Base-by-base conservation (phyloP, 2,329 filamentous ascomycete species). In the Pseudogymnoascus destructans region DNA sequence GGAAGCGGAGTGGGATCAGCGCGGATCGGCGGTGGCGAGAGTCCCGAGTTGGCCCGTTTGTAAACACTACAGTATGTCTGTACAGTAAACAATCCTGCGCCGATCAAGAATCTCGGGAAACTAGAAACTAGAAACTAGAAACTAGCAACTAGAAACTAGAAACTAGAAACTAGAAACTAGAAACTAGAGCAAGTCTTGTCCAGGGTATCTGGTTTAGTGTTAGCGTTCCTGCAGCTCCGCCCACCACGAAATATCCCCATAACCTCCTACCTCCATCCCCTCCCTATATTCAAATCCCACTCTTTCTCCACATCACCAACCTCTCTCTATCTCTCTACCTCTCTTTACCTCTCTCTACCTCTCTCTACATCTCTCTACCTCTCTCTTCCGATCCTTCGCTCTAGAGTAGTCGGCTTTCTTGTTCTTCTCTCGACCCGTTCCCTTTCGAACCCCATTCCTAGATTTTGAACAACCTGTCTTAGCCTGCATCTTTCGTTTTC, bases 181-280 rank as follows among this genome's bases (percentile, higher is more conserved):
- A 40, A 40, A 21, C 15, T 40, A 15, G 36, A 40, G 36, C 19
- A 40, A 40, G 40, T 46, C 40, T 46, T 25, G 23, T 52, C 46
- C 46, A 52, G 25, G 46, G 46, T n/a, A 30, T 52, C 46, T 52
- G 46, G 30, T 52, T 52, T 52, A 52, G 46, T 52, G 46, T 52
- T 52, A 52, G 46, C 15, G n/a, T 15, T 1, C n/a, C 46, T 52
- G 46, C 46, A 52, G 46, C 46, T 52, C 46, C 46, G 25, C 42
- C 42, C 46, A n/a, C 25, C 46, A 3, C n/a, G 25, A 49, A 19
- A 11, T 25, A 52, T 52, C 25, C 25, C 25, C 46, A 52, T 52
- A 52, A 30, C 46, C 46, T 52, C 46, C 25, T 52, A 30, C 46
- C 23, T 49, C 23, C 21, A 13, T 8, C 42, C 23, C 15, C 38